phyloP scores from a whole-genome alignment of 1,284 basidiomycete genomes.

The Rhodotorula sp. region DNA sequence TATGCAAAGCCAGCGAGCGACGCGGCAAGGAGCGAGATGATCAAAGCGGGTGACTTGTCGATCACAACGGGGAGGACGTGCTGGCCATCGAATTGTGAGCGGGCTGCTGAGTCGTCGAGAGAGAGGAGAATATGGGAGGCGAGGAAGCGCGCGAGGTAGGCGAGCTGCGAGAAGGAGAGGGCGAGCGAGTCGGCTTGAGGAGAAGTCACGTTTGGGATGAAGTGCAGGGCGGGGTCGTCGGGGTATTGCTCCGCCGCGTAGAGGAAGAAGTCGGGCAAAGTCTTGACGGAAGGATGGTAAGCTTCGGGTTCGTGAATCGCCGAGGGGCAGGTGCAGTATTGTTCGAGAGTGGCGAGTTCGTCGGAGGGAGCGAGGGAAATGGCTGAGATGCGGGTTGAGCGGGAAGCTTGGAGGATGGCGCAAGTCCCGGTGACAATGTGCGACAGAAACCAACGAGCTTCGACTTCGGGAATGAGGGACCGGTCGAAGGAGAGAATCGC shows the following conservation, averaged over 20 bases:
- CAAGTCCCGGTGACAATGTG: constrained; percentile 3
- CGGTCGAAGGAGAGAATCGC: constrained; percentile 19
- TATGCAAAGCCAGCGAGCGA: constrained; percentile 36
- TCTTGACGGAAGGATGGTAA: constrained; percentile 12
- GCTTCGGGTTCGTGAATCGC: constrained; percentile 8
- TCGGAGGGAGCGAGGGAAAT: constrained; percentile 8
- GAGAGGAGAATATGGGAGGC: constrained; percentile 12
- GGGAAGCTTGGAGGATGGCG: not conserved
- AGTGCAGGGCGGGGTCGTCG: constrained; percentile 26
- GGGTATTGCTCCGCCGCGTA: constrained; percentile 20
- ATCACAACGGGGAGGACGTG: constrained; percentile 35
- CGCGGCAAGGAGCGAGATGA: constrained; percentile 37
- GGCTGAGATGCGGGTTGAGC: not conserved
- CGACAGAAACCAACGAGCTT: constrained; percentile 34
- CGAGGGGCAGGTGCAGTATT: not conserved
- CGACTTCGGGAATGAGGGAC: constrained; percentile 13
- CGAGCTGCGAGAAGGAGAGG: constrained; percentile 27
- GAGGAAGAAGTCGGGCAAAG: constrained; percentile 30
- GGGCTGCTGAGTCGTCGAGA: too few species aligned
- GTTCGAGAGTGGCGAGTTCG: constrained; percentile 11
- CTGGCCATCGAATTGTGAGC: not conserved
- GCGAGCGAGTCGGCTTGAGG: not conserved
- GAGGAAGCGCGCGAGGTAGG: constrained; percentile 17
- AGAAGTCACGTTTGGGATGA: constrained; percentile 8
- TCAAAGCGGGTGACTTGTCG: constrained; percentile 37